Evolutionary conservation across 805 yeast genomes (phyloP).

Genomic region (Candida sakaeoensis): DNA sequence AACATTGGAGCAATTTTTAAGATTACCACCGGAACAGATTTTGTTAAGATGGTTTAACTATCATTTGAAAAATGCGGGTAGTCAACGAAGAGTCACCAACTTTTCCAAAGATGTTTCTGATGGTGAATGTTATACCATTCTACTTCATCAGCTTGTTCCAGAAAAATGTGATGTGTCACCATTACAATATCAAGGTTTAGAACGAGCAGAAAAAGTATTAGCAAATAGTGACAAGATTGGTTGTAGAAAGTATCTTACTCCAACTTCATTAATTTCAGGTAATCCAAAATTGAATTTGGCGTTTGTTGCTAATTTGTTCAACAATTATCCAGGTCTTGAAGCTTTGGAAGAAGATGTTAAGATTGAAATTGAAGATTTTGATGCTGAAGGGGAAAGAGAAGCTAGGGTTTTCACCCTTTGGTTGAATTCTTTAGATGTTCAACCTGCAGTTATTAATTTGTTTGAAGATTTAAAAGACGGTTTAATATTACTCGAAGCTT

Average conservation of each 20-base stretch:
- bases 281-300: conserved; percentile 96
- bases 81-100: conserved; percentile 81
- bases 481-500: conserved; percentile 81
- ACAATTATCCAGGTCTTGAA: conserved; percentile 94
- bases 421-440: conserved; percentile 95
- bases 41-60: conserved; percentile 96
- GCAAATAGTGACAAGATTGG: conserved; percentile 85
- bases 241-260: conserved; percentile 92
- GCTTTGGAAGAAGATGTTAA: conserved; percentile 89
- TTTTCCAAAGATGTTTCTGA: conserved; percentile 86
- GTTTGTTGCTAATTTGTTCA: conserved; percentile 94
- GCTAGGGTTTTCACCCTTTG: conserved; percentile 97
- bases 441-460: conserved; percentile 85
- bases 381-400: conserved; percentile 99
- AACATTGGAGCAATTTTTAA: conserved; percentile 91
- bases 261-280: conserved; percentile 89
- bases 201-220: conserved; percentile 85
- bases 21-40: conserved; percentile 97
- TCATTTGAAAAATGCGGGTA: conserved; percentile 89
- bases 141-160: conserved; percentile 86
- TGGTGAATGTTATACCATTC: conserved; percentile 91
- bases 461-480: conserved; percentile 97
- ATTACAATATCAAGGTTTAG: conserved; percentile 68
- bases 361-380: conserved; percentile 95
- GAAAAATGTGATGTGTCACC: conserved; percentile 79